phyloP scores from a whole-genome alignment of 805 yeast genomes.

The Candida parachauliodes region DNA sequence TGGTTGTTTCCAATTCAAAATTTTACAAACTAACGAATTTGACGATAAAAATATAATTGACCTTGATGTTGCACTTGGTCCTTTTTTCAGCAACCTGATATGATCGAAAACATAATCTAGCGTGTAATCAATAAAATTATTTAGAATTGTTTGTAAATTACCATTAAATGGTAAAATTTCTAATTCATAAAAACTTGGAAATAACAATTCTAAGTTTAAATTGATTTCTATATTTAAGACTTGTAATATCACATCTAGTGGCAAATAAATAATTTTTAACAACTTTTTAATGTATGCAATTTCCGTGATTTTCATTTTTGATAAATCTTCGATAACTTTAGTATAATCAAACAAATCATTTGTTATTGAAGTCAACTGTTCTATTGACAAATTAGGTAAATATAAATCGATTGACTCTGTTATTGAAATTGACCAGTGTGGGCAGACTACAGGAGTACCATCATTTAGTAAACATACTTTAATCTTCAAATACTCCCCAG shows the following conservation, averaged over 20 bases:
- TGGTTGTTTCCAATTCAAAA: conserved; percentile 97
- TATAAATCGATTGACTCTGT: conserved; percentile 53
- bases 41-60: conserved; percentile 81
- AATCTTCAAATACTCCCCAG: conserved; percentile 72
- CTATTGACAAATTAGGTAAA: conserved; percentile 54
- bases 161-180: conserved; percentile 37
- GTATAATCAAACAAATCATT: conserved; percentile 38
- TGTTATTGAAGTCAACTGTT: conserved; percentile 40
- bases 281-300: conserved; percentile 40
- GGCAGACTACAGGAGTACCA: conserved; percentile 82
- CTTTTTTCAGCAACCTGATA: conserved; percentile 47
- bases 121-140: conserved; percentile 72
- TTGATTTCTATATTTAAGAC: conserved; percentile 58
- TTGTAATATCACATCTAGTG: conserved; percentile 57
- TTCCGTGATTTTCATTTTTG: conserved; percentile 34
- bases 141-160: conserved; percentile 50
- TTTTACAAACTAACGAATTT: conserved; percentile 87
- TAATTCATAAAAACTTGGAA: conserved; percentile 57
- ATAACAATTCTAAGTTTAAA: conserved; percentile 69
- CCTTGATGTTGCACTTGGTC: conserved; percentile 30
- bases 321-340: conserved; percentile 35
- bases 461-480: conserved; percentile 73
- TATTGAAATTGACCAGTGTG: conserved; percentile 54
- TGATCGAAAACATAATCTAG: conserved; percentile 72
- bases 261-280: conserved; percentile 48